Percentiles rank a stretch among this genome's conserved stretches.
These are phyloP conservation scores for Grigorovia transvaalensis DNA, from an alignment of 805 yeast species.

Conservation along the genomic window DNA sequence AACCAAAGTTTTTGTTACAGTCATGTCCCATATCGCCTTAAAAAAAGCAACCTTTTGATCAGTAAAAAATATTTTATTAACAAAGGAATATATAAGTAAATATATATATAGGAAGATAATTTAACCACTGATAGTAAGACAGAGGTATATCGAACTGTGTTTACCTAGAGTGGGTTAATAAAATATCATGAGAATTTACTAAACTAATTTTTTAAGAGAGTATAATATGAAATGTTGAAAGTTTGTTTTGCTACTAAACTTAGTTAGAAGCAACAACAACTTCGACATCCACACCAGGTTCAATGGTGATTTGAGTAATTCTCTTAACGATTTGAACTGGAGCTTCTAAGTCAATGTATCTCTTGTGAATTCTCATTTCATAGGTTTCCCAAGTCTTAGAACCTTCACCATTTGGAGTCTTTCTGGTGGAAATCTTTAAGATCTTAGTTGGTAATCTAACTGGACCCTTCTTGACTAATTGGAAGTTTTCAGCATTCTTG, in stretches of 20 bases:
- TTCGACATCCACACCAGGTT: slow-evolving; percentile 98
- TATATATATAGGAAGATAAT: slow-evolving; percentile 4
- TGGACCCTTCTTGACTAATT: slow-evolving; percentile 94
- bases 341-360: slow-evolving; percentile 96
- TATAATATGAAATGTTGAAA: background rate
- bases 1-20: too few species aligned
- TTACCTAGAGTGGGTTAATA: slow-evolving; percentile 31
- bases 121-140: slow-evolving; percentile 33
- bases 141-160: slow-evolving; percentile 31
- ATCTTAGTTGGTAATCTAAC: slow-evolving; percentile 99
- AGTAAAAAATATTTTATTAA: background rate
- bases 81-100: slow-evolving; percentile 1
- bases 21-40: too few species aligned
- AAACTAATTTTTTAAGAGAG: background rate
- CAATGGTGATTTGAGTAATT: slow-evolving; percentile 95
- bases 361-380: slow-evolving; percentile 99
- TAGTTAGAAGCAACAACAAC: slow-evolving; percentile 58
- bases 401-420: slow-evolving; percentile 99
- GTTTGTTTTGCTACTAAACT: slow-evolving; percentile 3
- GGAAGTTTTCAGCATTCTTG: slow-evolving; percentile 72
- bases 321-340: slow-evolving; percentile 88
- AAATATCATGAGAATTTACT: background rate
- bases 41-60: background rate
- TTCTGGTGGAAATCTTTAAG: slow-evolving; percentile 97
- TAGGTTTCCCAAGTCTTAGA: slow-evolving; percentile 99